Evolutionary conservation across 78 protist species (phyloP).

Genomic region (Goniomonas avonlea): DNA sequence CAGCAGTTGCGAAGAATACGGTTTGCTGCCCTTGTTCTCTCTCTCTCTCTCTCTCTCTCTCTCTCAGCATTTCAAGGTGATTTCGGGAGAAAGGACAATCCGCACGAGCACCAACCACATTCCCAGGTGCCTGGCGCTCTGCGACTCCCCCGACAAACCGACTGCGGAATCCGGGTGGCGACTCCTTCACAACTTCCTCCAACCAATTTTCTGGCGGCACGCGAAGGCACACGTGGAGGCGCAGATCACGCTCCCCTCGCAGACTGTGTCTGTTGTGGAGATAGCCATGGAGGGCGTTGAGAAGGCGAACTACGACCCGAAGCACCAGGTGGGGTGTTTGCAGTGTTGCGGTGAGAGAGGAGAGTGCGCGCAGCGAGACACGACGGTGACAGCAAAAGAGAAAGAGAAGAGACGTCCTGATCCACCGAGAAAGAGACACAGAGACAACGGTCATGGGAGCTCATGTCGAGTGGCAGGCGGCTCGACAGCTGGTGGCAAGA

Average conservation of each 20-base stretch:
- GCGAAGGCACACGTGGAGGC: not conserved
- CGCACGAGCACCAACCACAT: no score
- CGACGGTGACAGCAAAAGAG: not conserved
- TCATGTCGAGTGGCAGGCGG: not conserved
- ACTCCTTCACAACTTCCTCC: not conserved
- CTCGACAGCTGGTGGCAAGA: not conserved
- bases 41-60: no score
- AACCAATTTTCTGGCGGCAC: not conserved
- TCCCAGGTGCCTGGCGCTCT: no score
- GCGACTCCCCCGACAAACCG: not conserved
- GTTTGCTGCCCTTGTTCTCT: no score
- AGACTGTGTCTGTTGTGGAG: not conserved
- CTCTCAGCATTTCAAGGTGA: no score
- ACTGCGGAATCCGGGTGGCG: not conserved
- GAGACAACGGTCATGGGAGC: not conserved
- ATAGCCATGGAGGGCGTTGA: not conserved
- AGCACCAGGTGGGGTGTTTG: not conserved
- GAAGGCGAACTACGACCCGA: not conserved
- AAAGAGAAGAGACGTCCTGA: not conserved
- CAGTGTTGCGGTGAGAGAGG: not conserved
- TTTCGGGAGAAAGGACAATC: no score
- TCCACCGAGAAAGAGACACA: not conserved
- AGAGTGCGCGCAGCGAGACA: not conserved
- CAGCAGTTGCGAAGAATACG: no score
- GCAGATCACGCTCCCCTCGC: constrained; percentile 1